phyloP scores from a whole-genome alignment of 352 stramenopile species.

The Phytophthora europaea region DNA sequence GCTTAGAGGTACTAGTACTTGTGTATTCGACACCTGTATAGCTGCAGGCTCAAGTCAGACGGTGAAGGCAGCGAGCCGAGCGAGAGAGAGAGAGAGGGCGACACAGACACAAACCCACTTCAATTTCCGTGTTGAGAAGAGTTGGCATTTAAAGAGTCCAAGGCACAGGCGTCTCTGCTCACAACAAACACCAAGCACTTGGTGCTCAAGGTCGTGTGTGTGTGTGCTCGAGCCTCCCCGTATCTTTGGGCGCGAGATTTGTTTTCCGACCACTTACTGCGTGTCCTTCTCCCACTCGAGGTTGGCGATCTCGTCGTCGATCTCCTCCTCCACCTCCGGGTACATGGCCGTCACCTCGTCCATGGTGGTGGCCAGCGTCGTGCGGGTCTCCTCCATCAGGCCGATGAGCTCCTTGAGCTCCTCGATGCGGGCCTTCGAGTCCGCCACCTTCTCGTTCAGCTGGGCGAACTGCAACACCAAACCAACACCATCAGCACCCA shows the following conservation, averaged over 20 bases:
- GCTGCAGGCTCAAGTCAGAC: neutral
- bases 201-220: neutral
- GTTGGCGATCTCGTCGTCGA: slow-evolving; percentile 91
- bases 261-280: slow-evolving; percentile 56
- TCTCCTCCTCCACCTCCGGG: slow-evolving; percentile 87
- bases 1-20: too few relatives aligned
- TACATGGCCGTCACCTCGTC: slow-evolving; percentile 90
- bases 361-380: slow-evolving; percentile 86
- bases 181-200: slow-evolving; percentile 6
- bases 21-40: neutral
- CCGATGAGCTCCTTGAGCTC: slow-evolving; percentile 89
- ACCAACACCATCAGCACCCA: slow-evolving; percentile 7
- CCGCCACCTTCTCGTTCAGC: slow-evolving; percentile 84
- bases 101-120: slow-evolving; percentile 35
- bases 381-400: slow-evolving; percentile 87
- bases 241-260: slow-evolving; percentile 25
- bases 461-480: slow-evolving; percentile 60
- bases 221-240: slow-evolving; percentile 11
- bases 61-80: neutral
- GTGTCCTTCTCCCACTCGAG: slow-evolving; percentile 93
- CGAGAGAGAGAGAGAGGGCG: neutral
- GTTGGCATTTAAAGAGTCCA: slow-evolving; percentile 41
- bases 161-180: slow-evolving; percentile 14
- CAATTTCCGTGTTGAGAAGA: slow-evolving; percentile 42
- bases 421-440: slow-evolving; percentile 88